These are phyloP conservation scores for Aureobasidium sp. DNA, from an alignment of 2,329 filamentous ascomycete genomes.

Conservation along the genomic window DNA sequence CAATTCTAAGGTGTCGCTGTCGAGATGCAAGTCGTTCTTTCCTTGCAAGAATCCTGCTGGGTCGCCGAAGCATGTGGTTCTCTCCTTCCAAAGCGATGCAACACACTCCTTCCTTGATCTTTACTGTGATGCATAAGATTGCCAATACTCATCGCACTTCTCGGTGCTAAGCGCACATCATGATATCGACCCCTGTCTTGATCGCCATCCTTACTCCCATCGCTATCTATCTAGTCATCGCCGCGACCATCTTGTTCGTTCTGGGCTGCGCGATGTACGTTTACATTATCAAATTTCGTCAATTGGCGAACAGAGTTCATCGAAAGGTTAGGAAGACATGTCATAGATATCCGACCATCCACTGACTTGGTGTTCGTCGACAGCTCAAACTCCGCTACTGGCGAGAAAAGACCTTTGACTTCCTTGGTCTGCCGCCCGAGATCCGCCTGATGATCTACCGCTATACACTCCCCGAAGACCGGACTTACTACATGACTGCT, in stretches of 20 bases:
- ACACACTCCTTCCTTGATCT: too few species aligned
- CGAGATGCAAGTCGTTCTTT: neutral
- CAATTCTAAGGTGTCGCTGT: too few species aligned
- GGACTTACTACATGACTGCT: constrained; percentile 8
- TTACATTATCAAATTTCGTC: neutral
- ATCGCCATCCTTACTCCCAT: neutral
- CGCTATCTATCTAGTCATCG: neutral
- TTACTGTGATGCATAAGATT: too few species aligned
- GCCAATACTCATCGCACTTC: too few species aligned
- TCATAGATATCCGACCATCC: too few species aligned
- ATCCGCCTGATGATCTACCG: neutral
- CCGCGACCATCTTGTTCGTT: neutral
- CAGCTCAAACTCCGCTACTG: constrained; percentile 7
- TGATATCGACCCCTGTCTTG: neutral
- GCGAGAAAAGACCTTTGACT: neutral
- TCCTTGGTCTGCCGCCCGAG: constrained; percentile 8
- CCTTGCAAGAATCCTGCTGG: too few species aligned
- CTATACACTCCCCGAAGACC: neutral
- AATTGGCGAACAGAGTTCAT: neutral
- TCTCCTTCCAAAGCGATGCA: neutral
- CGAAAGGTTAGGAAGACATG: neutral
- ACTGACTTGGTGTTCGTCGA: neutral
- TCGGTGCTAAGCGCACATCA: neutral
- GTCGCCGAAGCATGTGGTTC: neutral
- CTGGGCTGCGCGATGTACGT: neutral